Base-by-base conservation (phyloP, 371 early-diverging fungal species). In the Zychaea mexicana region DNA sequence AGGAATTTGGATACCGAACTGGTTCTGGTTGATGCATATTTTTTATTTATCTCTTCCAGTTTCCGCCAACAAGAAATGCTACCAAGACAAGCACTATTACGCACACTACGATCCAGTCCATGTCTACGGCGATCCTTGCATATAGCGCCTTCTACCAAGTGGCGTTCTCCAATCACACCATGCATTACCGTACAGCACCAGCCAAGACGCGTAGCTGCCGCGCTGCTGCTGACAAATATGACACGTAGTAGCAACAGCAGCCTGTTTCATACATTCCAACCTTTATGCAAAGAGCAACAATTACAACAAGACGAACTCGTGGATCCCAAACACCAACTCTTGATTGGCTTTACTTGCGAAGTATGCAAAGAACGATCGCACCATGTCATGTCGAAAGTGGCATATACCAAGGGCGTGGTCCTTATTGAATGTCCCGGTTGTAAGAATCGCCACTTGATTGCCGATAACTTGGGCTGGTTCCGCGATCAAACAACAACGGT, bases 381-480 rank as follows among this genome's bases (percentile, higher is more conserved):
- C 74, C 94, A 96, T 73, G 84, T 86, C 62, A 96, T 98, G 92
- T 93, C 96, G 56, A 94, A 93, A 73, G 77, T 86, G 28, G 93
- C 97, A 0, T 97, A 97, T 70, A 77, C 88, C 28, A 85, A 88
- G 17, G 98, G 98, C 12, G 96, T 98, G 0, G 96, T 98, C 28
- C 84, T 98, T 60, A 94, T 96, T 61, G 88, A 90, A 67, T 98
- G 98, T 73, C 92, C 93, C 27, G 88, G 88, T 17, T 98, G 98
- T 83, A 84, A 91, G 67, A 94, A 93, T 65, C 82, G 90, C 28
- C 98, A 98, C 70, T 73, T 98, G 66, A 96, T 98, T 68, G 98
- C 98, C 5, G 98, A 98, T 67, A 92, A 98, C 79, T 77, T 96
- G 47, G 97, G 96, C 13, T 98, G 94, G 94, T 95, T 94, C 74